Conservation (phyloP, 2,329 filamentous ascomycete species). For the Alternaria metachromatica region DNA sequence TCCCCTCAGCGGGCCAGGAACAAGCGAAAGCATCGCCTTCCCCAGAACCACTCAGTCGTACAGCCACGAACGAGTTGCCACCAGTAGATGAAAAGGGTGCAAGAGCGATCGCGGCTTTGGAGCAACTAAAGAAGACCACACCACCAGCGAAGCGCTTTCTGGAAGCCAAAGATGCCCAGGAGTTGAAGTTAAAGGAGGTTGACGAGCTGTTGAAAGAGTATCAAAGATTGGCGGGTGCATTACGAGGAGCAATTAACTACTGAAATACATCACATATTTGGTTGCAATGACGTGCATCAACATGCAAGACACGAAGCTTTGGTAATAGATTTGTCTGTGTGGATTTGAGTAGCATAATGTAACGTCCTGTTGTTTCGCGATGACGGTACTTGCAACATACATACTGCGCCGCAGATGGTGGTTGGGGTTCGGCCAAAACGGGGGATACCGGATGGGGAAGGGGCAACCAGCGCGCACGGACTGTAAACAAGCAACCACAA, state of each 20-base stretch:
- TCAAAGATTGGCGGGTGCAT: slow-evolving; percentile 52
- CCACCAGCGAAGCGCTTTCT: slow-evolving; percentile 57
- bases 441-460: slow-evolving; percentile 14
- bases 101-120: slow-evolving; percentile 53
- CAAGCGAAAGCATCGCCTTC: slow-evolving; percentile 36
- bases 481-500: slow-evolving; percentile 23
- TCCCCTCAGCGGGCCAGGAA: slow-evolving; percentile 49
- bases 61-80: slow-evolving; percentile 28
- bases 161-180: slow-evolving; percentile 54
- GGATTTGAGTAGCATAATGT: not conserved
- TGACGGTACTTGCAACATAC: not conserved
- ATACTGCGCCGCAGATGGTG: not conserved
- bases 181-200: slow-evolving; percentile 56
- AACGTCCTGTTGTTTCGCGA: not conserved
- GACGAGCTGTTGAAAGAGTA: slow-evolving; percentile 55
- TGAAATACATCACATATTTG: slow-evolving; percentile 15
- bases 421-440: slow-evolving; percentile 10
- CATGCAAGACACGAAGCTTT: not conserved
- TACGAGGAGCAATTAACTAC: slow-evolving; percentile 52
- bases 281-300: not conserved
- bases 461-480: slow-evolving; percentile 15
- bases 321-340: not conserved
- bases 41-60: slow-evolving; percentile 22
- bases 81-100: slow-evolving; percentile 41
- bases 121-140: slow-evolving; percentile 53